Evolutionary conservation across 345 rosid species (phyloP), one percentile per base, ranked within the genome.

Genomic region (Camelina laxa): DNA sequence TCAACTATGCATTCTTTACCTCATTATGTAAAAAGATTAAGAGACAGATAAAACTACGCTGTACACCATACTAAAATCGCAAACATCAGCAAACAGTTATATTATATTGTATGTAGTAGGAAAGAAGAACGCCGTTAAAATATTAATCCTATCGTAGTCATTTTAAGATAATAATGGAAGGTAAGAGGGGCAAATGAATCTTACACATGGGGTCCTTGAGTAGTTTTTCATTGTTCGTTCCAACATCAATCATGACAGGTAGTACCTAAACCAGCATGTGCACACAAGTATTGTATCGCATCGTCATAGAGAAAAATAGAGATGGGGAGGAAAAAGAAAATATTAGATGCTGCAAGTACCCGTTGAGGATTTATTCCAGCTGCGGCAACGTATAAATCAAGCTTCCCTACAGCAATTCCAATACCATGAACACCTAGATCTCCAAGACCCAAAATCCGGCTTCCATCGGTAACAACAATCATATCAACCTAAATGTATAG

Each of bases 401-500:
- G 92, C 86, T 94, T 94, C 71, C 99, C 97, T 36, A 95, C 86
- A 30, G 97, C 82, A 81, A 92, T 95, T 71, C 93, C 99, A 82
- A 95, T 95, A 72, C 99, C 97, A 70, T 95, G 99, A 71, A 92
- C 87, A 75, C 99, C 99, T 67, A 95, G 87, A 82, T 95, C 99
- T 75, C 99, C 99, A 80, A 95, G 99, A 69, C 99, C 96, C 82
- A 95, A 74, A 80, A 95, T 89, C 83, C 99, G 86, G 87, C 99
- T 95, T 82, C 99, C 99, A 85, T 95, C 97, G 2, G 99, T 95
- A 57, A 95, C 99, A 77, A 95, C 97, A 80, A 95, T 90, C 99
- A 95, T 95, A 86, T 95, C 99, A 73, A 95, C 99, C 99, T 94
- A 89, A 17, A 77, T 50, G 21, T 60, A 14, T 33, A 15, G 33